Evolutionary conservation across 495 filamentous ascomycete species (phyloP), one percentile per base, ranked within the genome.

Genomic region (Daldinia decipiens): DNA sequence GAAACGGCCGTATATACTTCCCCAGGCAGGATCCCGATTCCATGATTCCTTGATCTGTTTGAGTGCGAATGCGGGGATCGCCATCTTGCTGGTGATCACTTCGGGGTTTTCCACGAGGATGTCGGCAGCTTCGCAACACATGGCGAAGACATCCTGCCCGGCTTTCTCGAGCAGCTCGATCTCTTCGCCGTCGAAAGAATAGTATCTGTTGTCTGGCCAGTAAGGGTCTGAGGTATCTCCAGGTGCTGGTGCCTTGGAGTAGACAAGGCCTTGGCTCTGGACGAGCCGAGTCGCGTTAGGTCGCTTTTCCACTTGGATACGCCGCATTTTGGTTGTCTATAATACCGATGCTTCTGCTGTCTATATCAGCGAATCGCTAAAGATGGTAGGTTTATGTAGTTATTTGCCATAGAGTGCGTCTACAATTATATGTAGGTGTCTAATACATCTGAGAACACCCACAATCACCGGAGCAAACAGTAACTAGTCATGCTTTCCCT

Each of bases 181-280:
- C 47, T 62, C 60, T 50, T 29, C 13, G 47, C 21, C 40, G 13
- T 31, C 54, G 43, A 62, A 62, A 24, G 60, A 62, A 13, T 62
- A 62, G 47, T 62, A 62, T 29, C 60, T 32, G 45, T 62, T 13
- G 24, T 62, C 60, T 13, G 60, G 60, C 60, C 60, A 62, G 24
- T 53, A 62, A 4, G 50, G 47, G 9, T 62, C 60, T 12, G 24
- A 29, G 6, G 21, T 6, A 40, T 54, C 60, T 43, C 34, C 60
- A 17, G 32, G 60, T 0, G 19, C 15, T 7, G 60, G 60, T 0
- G 4, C 32, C 50, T 62, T 54, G 2, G 21, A 54, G 19, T 54
- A 62, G 4, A 62, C 60, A 5, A 62, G 45, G 4, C 60, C 60
- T 54, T 62, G 47, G 36, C 60, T 62, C 34, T 62, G 60, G 29